A percentile compares a stretch with the other conserved stretches of the same genome.
These are phyloP conservation scores for Chrysopogon serrulatus DNA, from an alignment of 176 grass and related monocot genomes.

Conservation along the genomic window DNA sequence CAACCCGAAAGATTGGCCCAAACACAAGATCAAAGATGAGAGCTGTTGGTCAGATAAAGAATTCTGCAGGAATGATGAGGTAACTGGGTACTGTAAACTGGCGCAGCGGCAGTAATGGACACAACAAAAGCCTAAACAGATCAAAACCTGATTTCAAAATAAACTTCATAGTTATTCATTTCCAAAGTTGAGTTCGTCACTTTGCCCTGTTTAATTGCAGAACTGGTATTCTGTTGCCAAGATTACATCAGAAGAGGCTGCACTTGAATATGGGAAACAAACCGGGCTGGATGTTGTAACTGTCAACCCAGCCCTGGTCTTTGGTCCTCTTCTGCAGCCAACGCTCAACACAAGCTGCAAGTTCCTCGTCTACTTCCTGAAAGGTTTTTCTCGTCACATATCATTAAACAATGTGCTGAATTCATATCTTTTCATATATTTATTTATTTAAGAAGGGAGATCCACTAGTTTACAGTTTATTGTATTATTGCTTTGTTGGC, in stretches of 20 bases:
- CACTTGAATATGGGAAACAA: slow-evolving; percentile 19
- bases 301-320: slow-evolving; percentile 9
- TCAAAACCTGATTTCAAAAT: not conserved
- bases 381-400: not conserved
- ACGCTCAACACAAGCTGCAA: slow-evolving; percentile 23
- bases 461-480: not conserved
- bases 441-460: too few relatives aligned
- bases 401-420: not conserved
- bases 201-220: not conserved
- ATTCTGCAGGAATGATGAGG: slow-evolving; percentile 22
- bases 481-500: not conserved
- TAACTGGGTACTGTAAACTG: not conserved
- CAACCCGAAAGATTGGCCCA: slow-evolving; percentile 39
- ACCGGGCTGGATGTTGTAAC: slow-evolving; percentile 35
- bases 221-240: slow-evolving; percentile 43
- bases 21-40: slow-evolving; percentile 34
- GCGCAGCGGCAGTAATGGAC: not conserved
- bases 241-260: slow-evolving; percentile 31
- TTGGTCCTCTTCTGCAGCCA: slow-evolving; percentile 39
- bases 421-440: not conserved
- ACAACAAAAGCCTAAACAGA: not conserved
- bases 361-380: slow-evolving; percentile 32
- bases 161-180: not conserved
- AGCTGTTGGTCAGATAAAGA: slow-evolving; percentile 39
- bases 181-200: not conserved